Conservation (phyloP, 1,284 basidiomycete species). For the Leccinum angustisporum region DNA sequence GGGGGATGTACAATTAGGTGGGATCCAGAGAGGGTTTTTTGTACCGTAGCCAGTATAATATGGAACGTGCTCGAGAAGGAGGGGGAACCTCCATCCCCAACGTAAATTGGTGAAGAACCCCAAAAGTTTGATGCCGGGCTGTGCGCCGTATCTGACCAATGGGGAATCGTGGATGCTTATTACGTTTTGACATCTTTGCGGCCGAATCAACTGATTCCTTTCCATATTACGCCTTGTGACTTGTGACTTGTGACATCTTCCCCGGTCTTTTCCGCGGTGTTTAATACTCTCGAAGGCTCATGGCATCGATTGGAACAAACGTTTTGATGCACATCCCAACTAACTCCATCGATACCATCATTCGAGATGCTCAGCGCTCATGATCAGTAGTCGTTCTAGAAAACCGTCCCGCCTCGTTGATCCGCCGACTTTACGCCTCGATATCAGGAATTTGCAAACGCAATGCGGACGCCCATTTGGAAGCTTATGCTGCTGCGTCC, state of each 20-base stretch:
- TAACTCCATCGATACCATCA: neutral
- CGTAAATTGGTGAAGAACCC: conserved; percentile 5
- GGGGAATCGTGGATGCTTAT: neutral
- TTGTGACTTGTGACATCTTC: too few species aligned
- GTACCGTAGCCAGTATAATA: conserved; percentile 17
- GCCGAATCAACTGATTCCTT: neutral
- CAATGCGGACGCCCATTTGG: neutral
- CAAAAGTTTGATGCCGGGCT: neutral
- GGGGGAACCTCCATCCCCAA: conserved; percentile 11
- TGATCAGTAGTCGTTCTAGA: neutral
- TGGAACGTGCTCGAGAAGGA: conserved; percentile 8
- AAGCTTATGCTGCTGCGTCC: neutral
- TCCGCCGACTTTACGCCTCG: neutral
- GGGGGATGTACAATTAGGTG: conserved; percentile 11
- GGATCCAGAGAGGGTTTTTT: conserved; percentile 13
- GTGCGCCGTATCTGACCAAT: conserved; percentile 11
- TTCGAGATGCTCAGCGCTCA: neutral
- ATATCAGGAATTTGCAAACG: neutral
- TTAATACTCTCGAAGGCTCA: neutral
- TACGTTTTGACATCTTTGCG: neutral
- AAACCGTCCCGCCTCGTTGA: neutral
- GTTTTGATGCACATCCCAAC: neutral
- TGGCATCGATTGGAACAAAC: neutral
- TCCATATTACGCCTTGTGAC: neutral
- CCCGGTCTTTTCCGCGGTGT: neutral